Evolutionary conservation across 2,329 filamentous ascomycete species (phyloP).

Genomic region (Ilyonectria robusta): DNA sequence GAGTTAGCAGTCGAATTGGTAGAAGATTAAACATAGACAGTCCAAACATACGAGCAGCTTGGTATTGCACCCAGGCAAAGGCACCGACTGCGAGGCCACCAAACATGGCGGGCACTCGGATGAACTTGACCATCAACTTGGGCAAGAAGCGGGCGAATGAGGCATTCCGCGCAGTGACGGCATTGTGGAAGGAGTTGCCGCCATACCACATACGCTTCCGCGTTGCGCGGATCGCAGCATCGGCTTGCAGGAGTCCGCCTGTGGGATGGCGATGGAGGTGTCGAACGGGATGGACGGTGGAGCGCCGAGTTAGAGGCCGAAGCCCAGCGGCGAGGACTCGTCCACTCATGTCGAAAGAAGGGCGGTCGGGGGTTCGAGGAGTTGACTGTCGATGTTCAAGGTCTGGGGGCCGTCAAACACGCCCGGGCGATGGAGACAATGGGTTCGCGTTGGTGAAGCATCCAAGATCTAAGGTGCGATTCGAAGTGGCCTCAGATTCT

Average conservation of each 20-base stretch:
- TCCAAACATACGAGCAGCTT: slow-evolving; percentile 81
- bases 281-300: slow-evolving; percentile 68
- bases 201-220: slow-evolving; percentile 81
- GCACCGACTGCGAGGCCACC: slow-evolving; percentile 90
- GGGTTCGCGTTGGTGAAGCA: slow-evolving; percentile 37
- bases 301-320: slow-evolving; percentile 75
- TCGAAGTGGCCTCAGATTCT: slow-evolving; percentile 35
- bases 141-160: slow-evolving; percentile 80
- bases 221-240: slow-evolving; percentile 73
- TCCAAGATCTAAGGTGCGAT: slow-evolving; percentile 35
- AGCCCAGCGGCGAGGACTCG: slow-evolving; percentile 77
- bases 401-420: slow-evolving; percentile 45
- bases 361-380: slow-evolving; percentile 31
- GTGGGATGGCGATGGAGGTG: slow-evolving; percentile 77
- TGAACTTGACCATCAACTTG: slow-evolving; percentile 90
- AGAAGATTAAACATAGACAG: background rate
- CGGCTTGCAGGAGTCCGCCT: slow-evolving; percentile 77
- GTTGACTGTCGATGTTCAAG: slow-evolving; percentile 35
- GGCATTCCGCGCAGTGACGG: slow-evolving; percentile 73
- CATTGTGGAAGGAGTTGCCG: slow-evolving; percentile 88
- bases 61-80: slow-evolving; percentile 94
- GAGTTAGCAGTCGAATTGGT: slow-evolving; percentile 41
- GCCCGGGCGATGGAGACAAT: slow-evolving; percentile 40
- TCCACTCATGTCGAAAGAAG: slow-evolving; percentile 51
- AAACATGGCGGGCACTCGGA: slow-evolving; percentile 90